Base-by-base conservation (phyloP, 306 rosid genomes). In the Rosa multiflora region DNA sequence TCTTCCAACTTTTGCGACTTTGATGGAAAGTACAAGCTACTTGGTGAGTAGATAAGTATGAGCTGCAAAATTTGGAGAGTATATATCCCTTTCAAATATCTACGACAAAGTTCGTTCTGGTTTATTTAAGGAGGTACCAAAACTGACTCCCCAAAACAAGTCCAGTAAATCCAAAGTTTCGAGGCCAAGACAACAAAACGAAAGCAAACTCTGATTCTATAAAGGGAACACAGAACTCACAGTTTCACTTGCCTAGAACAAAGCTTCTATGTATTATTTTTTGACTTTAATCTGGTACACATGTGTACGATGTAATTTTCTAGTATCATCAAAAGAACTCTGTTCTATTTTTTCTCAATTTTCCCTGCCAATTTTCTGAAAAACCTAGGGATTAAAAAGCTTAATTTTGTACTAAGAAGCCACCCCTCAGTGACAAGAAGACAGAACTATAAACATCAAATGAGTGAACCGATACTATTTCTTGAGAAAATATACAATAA, bases 351-450 rank as follows among this genome's bases (percentile, higher is more conserved):
- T 23, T 44, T 17, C 62, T 58, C 70, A 67, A 75, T 67, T 80
- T 80, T 67, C 79, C 74, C 79, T 23, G 70, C 83, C 83, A 80
- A 55, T 37, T 67, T 67, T 43, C 46, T 26, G 46, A 26, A 46
- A 42, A 66, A 29, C 23, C 67, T 51, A 66, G 20, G 11, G n/a
- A 63, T 49, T 2, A 23, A n/a, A 12, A 40, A 3, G n/a, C 6
- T 58, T 75, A 58, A 37, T 15, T n/a, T n/a, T n/a, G n/a, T n/a
- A n/a, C n/a, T n/a, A n/a, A n/a, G n/a, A n/a, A n/a, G n/a, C n/a
- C n/a, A n/a, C n/a, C n/a, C n/a, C n/a, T n/a, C n/a, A n/a, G n/a
- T n/a, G n/a, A n/a, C n/a, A n/a, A n/a, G n/a, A n/a, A n/a, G n/a
- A n/a, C n/a, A n/a, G n/a, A n/a, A n/a, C n/a, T n/a, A n/a, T n/a